Conservation (phyloP, 2,329 filamentous ascomycete genomes). For the Verticillium zaregamsianum region DNA sequence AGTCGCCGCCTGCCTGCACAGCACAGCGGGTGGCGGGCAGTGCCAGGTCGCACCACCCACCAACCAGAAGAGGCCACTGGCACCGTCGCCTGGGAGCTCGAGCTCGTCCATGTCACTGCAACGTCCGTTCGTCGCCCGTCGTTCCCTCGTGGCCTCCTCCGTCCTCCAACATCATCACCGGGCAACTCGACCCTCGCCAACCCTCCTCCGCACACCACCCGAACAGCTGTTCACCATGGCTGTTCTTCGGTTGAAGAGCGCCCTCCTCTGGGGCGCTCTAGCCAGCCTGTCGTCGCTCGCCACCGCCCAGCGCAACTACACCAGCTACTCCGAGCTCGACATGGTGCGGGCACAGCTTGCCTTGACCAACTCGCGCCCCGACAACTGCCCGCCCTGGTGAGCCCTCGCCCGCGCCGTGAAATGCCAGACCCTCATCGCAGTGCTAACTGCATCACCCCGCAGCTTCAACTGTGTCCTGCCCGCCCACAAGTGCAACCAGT, state of each 20-base stretch:
- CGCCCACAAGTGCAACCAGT: conserved; percentile 88
- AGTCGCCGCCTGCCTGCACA: background rate
- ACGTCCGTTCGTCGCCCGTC: background rate
- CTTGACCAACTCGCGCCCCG: conserved; percentile 68
- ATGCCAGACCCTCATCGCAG: conserved; percentile 16
- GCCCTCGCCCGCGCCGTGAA: conserved; percentile 18
- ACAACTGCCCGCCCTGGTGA: conserved; percentile 75
- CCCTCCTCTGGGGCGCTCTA: conserved; percentile 33
- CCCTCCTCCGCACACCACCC: background rate
- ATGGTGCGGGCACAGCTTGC: conserved; percentile 63
- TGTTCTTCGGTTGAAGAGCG: conserved; percentile 27
- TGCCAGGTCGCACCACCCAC: background rate
- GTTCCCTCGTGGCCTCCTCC: background rate
- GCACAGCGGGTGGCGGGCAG: background rate
- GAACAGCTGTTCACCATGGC: conserved; percentile 28
- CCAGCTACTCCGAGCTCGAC: conserved; percentile 58
- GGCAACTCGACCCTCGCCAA: background rate
- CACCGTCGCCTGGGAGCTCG: background rate
- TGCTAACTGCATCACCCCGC: conserved; percentile 16
- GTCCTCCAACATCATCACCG: background rate
- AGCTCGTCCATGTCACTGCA: background rate
- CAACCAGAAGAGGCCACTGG: background rate
- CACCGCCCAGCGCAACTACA: conserved; percentile 47
- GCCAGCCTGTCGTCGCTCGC: conserved; percentile 36
- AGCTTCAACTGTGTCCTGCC: conserved; percentile 98